Base-by-base conservation (phyloP, 768 basidiomycete genomes). In the Pisolithus orientalis region DNA sequence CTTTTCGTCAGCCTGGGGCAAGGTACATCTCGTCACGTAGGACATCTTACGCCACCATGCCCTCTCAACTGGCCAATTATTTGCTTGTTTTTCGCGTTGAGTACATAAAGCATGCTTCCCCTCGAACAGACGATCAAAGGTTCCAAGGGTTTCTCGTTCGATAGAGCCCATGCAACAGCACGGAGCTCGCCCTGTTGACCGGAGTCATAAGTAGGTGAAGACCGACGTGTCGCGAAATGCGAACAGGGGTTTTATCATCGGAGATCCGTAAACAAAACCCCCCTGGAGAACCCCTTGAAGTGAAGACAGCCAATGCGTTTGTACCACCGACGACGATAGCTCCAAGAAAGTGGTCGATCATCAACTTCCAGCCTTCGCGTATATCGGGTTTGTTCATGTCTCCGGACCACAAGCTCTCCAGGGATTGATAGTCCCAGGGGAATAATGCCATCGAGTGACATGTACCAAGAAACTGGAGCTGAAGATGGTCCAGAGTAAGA, bases 1-100 rank as follows among this genome's bases (percentile, higher is more conserved):
- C 78, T 82, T 44, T 14, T 39, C 39, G 40, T 57, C 59, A 61
- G 56, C 14, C 32, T 48, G 39, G 4, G 42, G 43, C 32, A n/a
- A 29, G 40, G 44, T 40, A 10, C 13, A n/a, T 43, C 29, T 45
- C n/a, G 44, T 3, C 40, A 17, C 3, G 45, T 34, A 27, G 7
- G 40, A 45, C 5, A 40, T 68, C 81, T 70, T 68, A 87, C 87
- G 37, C 83, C 84, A 21, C 87, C 87, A 62, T 90, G 87, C 2
- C 85, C 87, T 38, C 83, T 78, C 39, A 86, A 69, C 54, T 68
- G 72, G 6, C 82, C 76, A 3, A 75, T 52, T 5, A 82, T 54
- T 3, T 62, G 60, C 39, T 69, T 68, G 17, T 62, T 66, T 47
- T 65, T 66, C 9, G 77, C 67, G 57, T 83, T 74, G 60, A 80